phyloP scores from a whole-genome alignment of 352 stramenopile species.

The Pythium insidiosum region DNA sequence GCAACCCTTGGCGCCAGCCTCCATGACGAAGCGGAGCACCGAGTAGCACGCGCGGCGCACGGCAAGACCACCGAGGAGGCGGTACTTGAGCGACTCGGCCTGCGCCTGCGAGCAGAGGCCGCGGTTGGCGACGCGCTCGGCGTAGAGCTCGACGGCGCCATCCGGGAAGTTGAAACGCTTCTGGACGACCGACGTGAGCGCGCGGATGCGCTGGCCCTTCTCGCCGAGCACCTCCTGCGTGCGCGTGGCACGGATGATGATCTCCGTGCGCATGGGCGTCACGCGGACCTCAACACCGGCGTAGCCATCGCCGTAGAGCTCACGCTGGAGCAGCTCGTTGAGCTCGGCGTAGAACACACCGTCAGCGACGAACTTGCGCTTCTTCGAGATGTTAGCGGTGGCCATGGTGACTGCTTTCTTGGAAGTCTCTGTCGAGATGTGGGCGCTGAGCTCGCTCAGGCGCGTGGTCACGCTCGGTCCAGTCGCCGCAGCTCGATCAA shows the following conservation, averaged over 20 bases:
- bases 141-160: conserved; percentile 96
- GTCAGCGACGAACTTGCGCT: conserved; percentile 99
- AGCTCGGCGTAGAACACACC: conserved; percentile 99
- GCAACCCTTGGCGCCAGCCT: conserved; percentile 97
- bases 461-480: too few species aligned
- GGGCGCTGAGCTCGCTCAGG: conserved; percentile 1
- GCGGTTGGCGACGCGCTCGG: conserved; percentile 97
- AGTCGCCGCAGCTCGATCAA: too few species aligned
- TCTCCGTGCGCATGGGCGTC: conserved; percentile 98
- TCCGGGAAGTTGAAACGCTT: conserved; percentile 97
- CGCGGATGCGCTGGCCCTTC: conserved; percentile 99
- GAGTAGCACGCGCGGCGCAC: conserved; percentile 98
- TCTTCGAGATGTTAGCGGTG: conserved; percentile 94
- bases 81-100: conserved; percentile 99
- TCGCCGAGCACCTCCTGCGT: conserved; percentile 99
- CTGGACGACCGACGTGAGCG: conserved; percentile 98
- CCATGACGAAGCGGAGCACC: conserved; percentile 99
- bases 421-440: conserved; percentile 14
- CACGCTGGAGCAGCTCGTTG: conserved; percentile 97
- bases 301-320: conserved; percentile 98
- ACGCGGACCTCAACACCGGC: conserved; percentile 98
- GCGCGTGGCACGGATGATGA: conserved; percentile 99
- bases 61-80: conserved; percentile 96
- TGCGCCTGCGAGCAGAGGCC: conserved; percentile 98
- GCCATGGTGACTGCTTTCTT: conserved; percentile 56